A percentile compares a stretch with the other conserved stretches of the same genome.
Evolutionary conservation across 2,329 filamentous ascomycete species (phyloP).

Genomic region (Hypoxylon sp.): DNA sequence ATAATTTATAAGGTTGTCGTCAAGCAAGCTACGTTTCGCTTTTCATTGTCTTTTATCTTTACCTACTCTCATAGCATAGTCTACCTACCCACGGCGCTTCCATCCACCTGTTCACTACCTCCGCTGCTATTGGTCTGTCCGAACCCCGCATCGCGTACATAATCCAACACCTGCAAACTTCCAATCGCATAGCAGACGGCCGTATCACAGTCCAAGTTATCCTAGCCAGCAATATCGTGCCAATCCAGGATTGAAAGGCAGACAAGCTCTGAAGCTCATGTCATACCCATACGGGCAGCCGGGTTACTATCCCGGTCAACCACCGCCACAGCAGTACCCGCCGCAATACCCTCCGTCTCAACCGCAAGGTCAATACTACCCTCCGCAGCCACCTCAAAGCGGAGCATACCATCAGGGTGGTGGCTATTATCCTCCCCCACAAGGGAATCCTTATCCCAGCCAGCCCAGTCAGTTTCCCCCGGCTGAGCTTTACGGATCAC

Average conservation of each 20-base stretch:
- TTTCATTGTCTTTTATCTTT: background rate
- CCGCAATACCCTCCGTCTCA: conserved; percentile 51
- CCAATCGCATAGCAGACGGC: background rate
- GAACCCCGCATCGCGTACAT: conserved; percentile 22
- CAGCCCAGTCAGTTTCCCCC: conserved; percentile 58
- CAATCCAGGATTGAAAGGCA: conserved; percentile 8
- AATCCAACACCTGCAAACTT: conserved; percentile 6
- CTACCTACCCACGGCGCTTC: background rate
- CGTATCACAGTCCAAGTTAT: background rate
- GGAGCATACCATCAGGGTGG: conserved; percentile 42
- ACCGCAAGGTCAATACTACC: conserved; percentile 34
- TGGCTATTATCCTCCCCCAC: conserved; percentile 47
- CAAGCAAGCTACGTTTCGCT: background rate
- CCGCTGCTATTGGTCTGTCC: background rate
- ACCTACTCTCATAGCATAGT: background rate
- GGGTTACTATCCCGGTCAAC: conserved; percentile 45
- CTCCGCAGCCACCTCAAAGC: conserved; percentile 9
- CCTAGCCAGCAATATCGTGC: background rate
- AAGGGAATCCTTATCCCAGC: conserved; percentile 53
- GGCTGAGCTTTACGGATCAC: conserved; percentile 56
- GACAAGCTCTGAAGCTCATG: conserved; percentile 30
- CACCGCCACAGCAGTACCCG: conserved; percentile 53
- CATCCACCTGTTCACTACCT: background rate
- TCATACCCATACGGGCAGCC: conserved; percentile 46
- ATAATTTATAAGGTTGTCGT: conserved; percentile 17